Conservation (phyloP, 176 grass and related monocot genomes). For the Bonia amplexicaulis region DNA sequence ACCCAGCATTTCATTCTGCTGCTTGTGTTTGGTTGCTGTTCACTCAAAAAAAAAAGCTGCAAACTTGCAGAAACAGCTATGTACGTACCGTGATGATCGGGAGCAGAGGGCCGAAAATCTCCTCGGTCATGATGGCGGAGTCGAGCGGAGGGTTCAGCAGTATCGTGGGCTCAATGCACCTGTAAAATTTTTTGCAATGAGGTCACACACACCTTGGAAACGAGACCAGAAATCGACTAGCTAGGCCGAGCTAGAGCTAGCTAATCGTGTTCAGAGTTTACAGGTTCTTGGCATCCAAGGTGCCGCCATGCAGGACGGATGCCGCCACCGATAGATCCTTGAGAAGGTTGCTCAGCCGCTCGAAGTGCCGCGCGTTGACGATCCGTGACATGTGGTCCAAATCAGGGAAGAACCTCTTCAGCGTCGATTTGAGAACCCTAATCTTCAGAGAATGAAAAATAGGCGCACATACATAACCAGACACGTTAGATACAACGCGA, state of each 20-base stretch:
- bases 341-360: constrained; percentile 52
- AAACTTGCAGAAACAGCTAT: neutral
- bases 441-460: constrained; percentile 38
- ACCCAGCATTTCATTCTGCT: neutral
- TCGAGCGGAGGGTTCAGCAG: constrained; percentile 83
- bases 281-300: constrained; percentile 55
- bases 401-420: constrained; percentile 43
- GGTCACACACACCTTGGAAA: neutral
- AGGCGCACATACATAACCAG: neutral
- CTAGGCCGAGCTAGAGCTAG: neutral
- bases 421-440: constrained; percentile 58
- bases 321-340: constrained; percentile 49
- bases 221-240: neutral
- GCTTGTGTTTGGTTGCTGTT: neutral
- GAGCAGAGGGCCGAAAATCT: constrained; percentile 92
- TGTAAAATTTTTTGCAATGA: neutral
- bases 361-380: constrained; percentile 64
- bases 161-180: constrained; percentile 89
- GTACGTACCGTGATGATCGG: constrained; percentile 78
- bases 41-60: neutral
- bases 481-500: neutral
- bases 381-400: constrained; percentile 47
- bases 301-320: constrained; percentile 65
- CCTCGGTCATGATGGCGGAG: constrained; percentile 83
- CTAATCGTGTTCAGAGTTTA: constrained; percentile 5